Percentiles rank a stretch among this genome's conserved stretches.
These are phyloP conservation scores for Austroboletus niveus DNA, from an alignment of 1,284 basidiomycete genomes.

Conservation along the genomic window DNA sequence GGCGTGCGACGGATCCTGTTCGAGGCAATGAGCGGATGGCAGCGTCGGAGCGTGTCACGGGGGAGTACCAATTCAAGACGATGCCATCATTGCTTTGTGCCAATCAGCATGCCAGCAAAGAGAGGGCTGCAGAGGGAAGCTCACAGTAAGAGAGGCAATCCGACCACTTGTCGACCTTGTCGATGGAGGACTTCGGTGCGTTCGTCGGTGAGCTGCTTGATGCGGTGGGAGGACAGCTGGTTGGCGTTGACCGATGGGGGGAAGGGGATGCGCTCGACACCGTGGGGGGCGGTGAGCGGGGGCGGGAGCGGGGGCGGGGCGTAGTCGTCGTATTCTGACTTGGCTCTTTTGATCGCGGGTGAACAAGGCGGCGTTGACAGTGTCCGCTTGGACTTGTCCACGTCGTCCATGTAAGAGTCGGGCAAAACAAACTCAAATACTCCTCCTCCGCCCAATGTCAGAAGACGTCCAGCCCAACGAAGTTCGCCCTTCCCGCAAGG, in stretches of 20 bases:
- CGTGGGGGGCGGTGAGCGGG: constrained; percentile 20
- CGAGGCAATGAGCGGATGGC: constrained; percentile 8
- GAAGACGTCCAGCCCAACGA: constrained; percentile 49
- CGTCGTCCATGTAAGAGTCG: constrained; percentile 13
- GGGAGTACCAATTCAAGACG: constrained; percentile 29
- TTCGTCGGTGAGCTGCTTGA: constrained; percentile 19
- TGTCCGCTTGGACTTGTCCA: constrained; percentile 16
- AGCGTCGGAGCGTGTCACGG: background rate
- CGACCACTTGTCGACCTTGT: constrained; percentile 27
- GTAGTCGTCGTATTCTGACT: constrained; percentile 15
- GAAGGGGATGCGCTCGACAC: constrained; percentile 31
- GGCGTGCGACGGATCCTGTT: constrained; percentile 18
- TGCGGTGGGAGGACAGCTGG: constrained; percentile 8
- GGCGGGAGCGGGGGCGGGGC: constrained; percentile 16
- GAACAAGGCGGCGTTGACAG: constrained; percentile 2
- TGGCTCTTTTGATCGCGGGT: constrained; percentile 20
- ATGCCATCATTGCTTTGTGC: constrained; percentile 29
- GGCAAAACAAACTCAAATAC: constrained; percentile 26
- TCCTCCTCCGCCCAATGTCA: constrained; percentile 3
- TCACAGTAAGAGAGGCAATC: constrained; percentile 28
- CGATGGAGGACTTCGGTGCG: constrained; percentile 17
- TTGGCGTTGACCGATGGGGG: constrained; percentile 7
- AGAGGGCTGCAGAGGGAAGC: constrained; percentile 2
- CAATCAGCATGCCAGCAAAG: constrained; percentile 8
- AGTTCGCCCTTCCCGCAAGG: constrained; percentile 37